Conservation (phyloP, 202 grass and related monocot genomes). For the Brachypodium distachyon region DNA sequence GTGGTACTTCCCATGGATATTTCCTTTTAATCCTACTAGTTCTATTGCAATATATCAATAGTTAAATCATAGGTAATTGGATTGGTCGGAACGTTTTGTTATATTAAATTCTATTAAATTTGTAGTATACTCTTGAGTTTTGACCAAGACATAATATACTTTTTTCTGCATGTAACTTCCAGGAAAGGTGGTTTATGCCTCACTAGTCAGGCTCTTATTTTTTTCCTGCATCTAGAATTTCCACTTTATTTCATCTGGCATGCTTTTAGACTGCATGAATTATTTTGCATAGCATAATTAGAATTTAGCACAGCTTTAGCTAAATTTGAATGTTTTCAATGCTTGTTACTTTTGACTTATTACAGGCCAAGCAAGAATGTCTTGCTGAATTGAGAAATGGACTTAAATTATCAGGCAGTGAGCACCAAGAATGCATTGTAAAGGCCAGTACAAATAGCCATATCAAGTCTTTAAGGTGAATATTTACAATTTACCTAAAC, state of each 20-base stretch:
- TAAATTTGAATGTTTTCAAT: conserved; percentile 4
- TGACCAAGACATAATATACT: neutral
- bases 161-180: neutral
- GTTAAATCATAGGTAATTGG: neutral
- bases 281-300: neutral
- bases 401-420: conserved; percentile 54
- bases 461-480: conserved; percentile 50
- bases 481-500: neutral
- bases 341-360: conserved; percentile 11
- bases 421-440: conserved; percentile 49
- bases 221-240: neutral
- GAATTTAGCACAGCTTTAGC: neutral
- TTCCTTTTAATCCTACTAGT: neutral
- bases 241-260: neutral
- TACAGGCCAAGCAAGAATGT: conserved; percentile 34
- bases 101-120: neutral
- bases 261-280: neutral
- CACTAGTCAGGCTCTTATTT: neutral
- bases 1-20: conserved; percentile 21
- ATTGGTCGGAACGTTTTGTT: neutral
- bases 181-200: neutral
- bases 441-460: conserved; percentile 41
- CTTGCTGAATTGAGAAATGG: conserved; percentile 54
- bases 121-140: neutral
- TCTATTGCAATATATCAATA: conserved; percentile 6